Percentiles rank a stretch among this genome's conserved stretches.
phyloP scores from a whole-genome alignment of 805 yeast genomes.

The Tanozyma kutaoensis region DNA sequence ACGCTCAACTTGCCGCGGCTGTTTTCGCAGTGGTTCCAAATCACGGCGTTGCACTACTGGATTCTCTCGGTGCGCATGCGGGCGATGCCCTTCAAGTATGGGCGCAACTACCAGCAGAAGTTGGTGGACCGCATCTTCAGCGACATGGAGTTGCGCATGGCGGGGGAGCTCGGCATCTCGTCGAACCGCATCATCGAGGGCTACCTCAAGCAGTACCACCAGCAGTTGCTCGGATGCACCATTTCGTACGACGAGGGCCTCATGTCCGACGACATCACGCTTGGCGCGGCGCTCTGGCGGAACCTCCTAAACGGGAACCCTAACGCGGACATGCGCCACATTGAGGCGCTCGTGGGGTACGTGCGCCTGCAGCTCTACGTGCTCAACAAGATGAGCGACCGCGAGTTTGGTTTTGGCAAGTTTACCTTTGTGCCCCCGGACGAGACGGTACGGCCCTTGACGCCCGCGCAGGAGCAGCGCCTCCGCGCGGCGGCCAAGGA shows the following conservation, averaged over 20 bases:
- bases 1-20: slow-evolving; percentile 73
- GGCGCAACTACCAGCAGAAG: slow-evolving; percentile 84
- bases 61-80: slow-evolving; percentile 89
- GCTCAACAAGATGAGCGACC: slow-evolving; percentile 70
- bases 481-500: slow-evolving; percentile 36
- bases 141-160: slow-evolving; percentile 78
- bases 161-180: slow-evolving; percentile 73
- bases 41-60: slow-evolving; percentile 87
- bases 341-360: slow-evolving; percentile 84
- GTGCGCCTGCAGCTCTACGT: slow-evolving; percentile 84
- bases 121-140: slow-evolving; percentile 78
- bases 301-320: slow-evolving; percentile 80
- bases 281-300: slow-evolving; percentile 80
- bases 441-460: slow-evolving; percentile 60
- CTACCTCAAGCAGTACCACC: slow-evolving; percentile 79
- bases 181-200: slow-evolving; percentile 75
- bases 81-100: slow-evolving; percentile 84
- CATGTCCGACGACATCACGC: slow-evolving; percentile 60
- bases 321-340: slow-evolving; percentile 65
- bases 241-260: slow-evolving; percentile 91
- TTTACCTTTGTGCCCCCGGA: slow-evolving; percentile 78
- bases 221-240: slow-evolving; percentile 81
- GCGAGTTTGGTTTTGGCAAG: slow-evolving; percentile 87
- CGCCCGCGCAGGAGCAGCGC: slow-evolving; percentile 47
- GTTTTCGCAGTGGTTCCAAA: slow-evolving; percentile 94